Base-by-base conservation (phyloP, 164 flowering plant genomes). In the Tetrastigma voinierianum region DNA sequence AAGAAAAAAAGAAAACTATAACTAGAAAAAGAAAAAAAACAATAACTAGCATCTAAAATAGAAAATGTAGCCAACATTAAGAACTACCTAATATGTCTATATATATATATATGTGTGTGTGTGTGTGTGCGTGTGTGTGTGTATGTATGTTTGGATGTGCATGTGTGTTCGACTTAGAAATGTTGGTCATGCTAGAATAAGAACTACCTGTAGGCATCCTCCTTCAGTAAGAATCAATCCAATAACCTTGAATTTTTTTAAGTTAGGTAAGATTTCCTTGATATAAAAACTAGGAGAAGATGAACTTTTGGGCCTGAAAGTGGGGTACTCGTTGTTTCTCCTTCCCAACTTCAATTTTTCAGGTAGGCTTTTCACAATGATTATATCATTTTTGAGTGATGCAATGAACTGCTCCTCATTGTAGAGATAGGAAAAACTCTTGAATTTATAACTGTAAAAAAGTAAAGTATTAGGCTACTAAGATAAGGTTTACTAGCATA, bases 341-440 rank as follows among this genome's bases (percentile, higher is more conserved):
- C 96, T 81, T 62, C 83, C 86, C 47, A 71, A 88, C 76, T 78
- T 87, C 75, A 96, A 73, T 67, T 67, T 66, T 51, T 86, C 79
- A 21, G 99, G 99, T 44, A 96, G 80, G 75, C 71, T 86, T 78
- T 86, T 89, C 32, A 88, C 77, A 72, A 96, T 69, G 32, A 73
- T 65, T 5, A 96, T 83, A 78, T 96, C 99, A 67, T 83, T 88
- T 66, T 73, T 75, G 13, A 96, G n/a, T n/a, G 90, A 85, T 68
- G 89, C 81, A 57, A 89, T 86, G 74, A 96, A 96, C 66, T 88
- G 93, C 57, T 93, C 97, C 75, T 90, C 98, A 71, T 93, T 78
- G 76, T 90, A 96, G 44, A 96, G 81, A 79, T 90, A 96, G 23
- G 97, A 88, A 83, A n/a, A 93, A 68, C 99, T 96, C 78, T 78